Percentiles rank a stretch among this genome's conserved stretches.
Conservation (phyloP, 768 basidiomycete species). For the Lepiota venenata region DNA sequence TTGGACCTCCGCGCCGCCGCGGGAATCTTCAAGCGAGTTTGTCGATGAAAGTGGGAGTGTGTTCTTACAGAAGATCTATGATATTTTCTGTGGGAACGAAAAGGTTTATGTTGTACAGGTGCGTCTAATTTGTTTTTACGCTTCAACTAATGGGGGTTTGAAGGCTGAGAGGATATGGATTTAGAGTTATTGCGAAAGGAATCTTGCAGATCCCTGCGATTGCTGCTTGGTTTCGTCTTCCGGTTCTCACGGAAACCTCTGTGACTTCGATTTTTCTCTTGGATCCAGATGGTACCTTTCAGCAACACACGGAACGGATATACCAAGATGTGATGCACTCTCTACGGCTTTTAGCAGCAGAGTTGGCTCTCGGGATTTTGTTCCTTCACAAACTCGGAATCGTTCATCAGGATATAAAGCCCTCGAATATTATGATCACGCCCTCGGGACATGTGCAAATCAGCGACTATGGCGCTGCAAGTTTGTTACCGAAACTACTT, state of each 20-base stretch:
- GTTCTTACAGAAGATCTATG: not conserved
- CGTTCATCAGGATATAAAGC: conserved; percentile 70
- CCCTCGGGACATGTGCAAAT: conserved; percentile 49
- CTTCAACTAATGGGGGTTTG: not conserved
- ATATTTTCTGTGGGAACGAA: not conserved
- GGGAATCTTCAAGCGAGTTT: not conserved
- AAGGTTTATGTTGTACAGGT: conserved; percentile 1
- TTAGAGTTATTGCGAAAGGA: not conserved
- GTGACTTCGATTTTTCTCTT: not conserved
- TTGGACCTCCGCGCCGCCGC: not conserved
- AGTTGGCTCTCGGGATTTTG: conserved; percentile 29
- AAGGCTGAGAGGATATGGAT: not conserved
- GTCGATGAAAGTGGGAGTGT: not conserved
- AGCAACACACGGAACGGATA: not conserved
- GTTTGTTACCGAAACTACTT: conserved; percentile 17
- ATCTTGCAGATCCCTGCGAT: not conserved
- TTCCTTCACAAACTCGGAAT: conserved; percentile 57
- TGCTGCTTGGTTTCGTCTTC: not conserved
- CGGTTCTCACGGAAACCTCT: not conserved
- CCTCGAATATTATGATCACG: conserved; percentile 57
- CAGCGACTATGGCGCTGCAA: conserved; percentile 61
- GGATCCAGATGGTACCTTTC: conserved; percentile 1
- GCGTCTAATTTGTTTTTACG: not conserved
- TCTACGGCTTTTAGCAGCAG: conserved; percentile 27
- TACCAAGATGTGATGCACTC: conserved; percentile 8